Evolutionary conservation across 2,329 filamentous ascomycete genomes (phyloP).

Genomic region (Sporothrix pseudoabietina): DNA sequence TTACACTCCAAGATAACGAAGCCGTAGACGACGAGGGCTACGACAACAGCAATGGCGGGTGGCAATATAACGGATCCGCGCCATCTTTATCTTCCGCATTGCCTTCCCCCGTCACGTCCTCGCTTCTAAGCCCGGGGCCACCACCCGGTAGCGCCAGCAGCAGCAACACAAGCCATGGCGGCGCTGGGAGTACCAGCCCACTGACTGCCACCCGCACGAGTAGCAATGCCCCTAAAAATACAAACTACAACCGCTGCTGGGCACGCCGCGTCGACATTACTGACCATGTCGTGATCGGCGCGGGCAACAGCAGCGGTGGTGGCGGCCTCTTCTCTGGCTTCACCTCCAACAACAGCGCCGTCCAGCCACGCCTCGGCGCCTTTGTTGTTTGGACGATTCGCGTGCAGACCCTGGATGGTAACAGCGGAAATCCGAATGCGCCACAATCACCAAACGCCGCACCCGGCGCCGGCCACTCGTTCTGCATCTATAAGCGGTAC

Average conservation of each 20-base stretch:
- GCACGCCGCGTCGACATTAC: conserved; percentile 63
- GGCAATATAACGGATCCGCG: background rate
- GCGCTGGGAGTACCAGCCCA: background rate
- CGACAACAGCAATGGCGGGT: conserved; percentile 34
- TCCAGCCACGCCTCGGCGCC: conserved; percentile 62
- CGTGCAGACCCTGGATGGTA: conserved; percentile 80
- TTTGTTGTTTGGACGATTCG: conserved; percentile 95
- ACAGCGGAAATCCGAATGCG: background rate
- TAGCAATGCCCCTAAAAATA: conserved; percentile 44
- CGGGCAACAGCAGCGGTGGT: conserved; percentile 44
- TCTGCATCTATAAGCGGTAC: conserved; percentile 73
- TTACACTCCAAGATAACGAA: conserved; percentile 65
- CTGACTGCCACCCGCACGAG: conserved; percentile 17
- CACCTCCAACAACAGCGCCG: background rate
- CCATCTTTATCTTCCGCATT: background rate
- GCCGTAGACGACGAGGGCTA: conserved; percentile 49
- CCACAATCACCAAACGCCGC: background rate
- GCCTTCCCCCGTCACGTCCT: background rate
- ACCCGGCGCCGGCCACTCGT: conserved; percentile 46
- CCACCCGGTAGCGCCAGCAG: background rate
- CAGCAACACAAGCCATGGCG: background rate
- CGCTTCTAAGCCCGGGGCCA: background rate
- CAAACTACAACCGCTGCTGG: conserved; percentile 59
- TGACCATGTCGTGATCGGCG: conserved; percentile 60
- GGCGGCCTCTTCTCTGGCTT: background rate